phyloP scores from a whole-genome alignment of 805 yeast species.

The Ogataea chonburiensis region DNA sequence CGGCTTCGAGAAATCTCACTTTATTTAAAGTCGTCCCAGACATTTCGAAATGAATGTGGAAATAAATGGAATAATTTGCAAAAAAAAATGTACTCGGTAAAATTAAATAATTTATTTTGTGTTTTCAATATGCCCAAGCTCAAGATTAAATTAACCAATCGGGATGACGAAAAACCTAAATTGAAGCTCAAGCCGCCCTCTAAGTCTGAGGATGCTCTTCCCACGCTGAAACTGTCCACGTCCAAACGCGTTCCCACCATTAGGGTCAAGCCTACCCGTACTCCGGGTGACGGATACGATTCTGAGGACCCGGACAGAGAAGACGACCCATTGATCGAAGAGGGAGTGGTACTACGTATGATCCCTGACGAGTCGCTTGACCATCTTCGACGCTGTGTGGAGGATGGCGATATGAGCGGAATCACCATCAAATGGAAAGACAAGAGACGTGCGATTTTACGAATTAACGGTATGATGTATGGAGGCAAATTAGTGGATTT shows the following conservation, averaged over 20 bases:
- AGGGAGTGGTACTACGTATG: slow-evolving; percentile 77
- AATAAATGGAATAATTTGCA: too few species aligned
- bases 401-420: slow-evolving; percentile 68
- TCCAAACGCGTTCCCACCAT: slow-evolving; percentile 41
- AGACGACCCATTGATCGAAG: slow-evolving; percentile 90
- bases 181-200: slow-evolving; percentile 25
- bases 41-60: too few species aligned
- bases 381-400: slow-evolving; percentile 71
- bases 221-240: slow-evolving; percentile 40
- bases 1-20: slow-evolving; percentile 7
- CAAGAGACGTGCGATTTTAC: slow-evolving; percentile 71
- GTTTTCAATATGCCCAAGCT: slow-evolving; percentile 23
- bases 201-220: slow-evolving; percentile 9
- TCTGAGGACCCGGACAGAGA: slow-evolving; percentile 95
- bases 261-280: slow-evolving; percentile 57
- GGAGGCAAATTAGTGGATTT: slow-evolving; percentile 85
- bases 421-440: slow-evolving; percentile 82
- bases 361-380: slow-evolving; percentile 67
- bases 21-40: neutral
- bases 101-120: neutral
- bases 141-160: slow-evolving; percentile 24
- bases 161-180: slow-evolving; percentile 23
- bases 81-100: too few species aligned
- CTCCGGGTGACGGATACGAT: slow-evolving; percentile 95
- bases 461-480: slow-evolving; percentile 65